phyloP scores from a whole-genome alignment of 1,284 basidiomycete species.

The Ceratobasidium sp. region DNA sequence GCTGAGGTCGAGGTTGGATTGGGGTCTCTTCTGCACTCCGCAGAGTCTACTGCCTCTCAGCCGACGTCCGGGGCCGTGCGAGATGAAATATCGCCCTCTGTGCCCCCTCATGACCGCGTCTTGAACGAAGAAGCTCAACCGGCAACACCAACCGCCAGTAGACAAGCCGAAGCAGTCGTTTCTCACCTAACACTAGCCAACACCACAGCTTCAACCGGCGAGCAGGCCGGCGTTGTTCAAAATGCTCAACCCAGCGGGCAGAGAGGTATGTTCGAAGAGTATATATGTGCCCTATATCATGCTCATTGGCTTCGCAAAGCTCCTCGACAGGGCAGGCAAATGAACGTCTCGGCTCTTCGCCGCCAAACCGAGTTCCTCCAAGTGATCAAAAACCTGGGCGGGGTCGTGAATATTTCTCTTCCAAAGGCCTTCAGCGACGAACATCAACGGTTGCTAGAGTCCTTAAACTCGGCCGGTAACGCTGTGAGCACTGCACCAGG shows the following conservation, averaged over 20 bases:
- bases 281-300: background rate
- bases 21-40: no score
- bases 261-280: no score
- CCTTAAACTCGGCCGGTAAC: constrained; percentile 66
- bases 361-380: constrained; percentile 79
- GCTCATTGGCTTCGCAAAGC: constrained; percentile 3
- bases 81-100: no score
- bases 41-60: no score
- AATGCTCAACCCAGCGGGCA: background rate
- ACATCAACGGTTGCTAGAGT: constrained; percentile 68
- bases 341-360: constrained; percentile 75
- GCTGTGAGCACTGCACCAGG: constrained; percentile 73
- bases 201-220: background rate
- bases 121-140: no score
- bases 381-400: constrained; percentile 69
- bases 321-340: background rate
- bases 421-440: constrained; percentile 73
- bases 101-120: no score
- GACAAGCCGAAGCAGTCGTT: background rate
- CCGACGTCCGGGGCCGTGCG: no score
- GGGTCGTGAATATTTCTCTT: constrained; percentile 67
- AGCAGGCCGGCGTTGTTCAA: background rate
- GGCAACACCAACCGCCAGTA: no score
- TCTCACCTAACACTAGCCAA: background rate
- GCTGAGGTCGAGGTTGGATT: no score